Evolutionary conservation across 768 basidiomycete species (phyloP).

Genomic region (Tricholoma hemisulphureum): DNA sequence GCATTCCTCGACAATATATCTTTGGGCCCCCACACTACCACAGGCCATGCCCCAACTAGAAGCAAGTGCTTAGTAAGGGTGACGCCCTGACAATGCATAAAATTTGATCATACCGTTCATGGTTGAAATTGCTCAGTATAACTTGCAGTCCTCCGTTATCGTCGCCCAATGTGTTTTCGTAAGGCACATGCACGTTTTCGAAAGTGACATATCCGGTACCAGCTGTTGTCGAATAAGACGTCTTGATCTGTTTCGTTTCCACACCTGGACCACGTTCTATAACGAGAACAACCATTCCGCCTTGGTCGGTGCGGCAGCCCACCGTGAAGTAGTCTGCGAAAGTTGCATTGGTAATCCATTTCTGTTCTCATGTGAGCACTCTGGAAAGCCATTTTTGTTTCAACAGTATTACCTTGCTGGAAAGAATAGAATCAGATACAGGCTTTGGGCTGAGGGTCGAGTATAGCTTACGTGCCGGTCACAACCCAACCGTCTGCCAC

Average conservation of each 20-base stretch:
- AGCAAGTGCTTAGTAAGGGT: slow-evolving; percentile 17
- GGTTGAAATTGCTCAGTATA: slow-evolving; percentile 63
- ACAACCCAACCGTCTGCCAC: slow-evolving; percentile 77
- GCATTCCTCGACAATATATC: slow-evolving; percentile 71
- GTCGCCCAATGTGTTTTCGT: slow-evolving; percentile 59
- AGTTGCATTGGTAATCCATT: slow-evolving; percentile 45
- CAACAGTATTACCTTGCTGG: neutral
- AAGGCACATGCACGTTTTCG: slow-evolving; percentile 38
- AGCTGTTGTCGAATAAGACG: slow-evolving; percentile 61
- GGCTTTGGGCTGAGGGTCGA: neutral
- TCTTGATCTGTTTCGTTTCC: slow-evolving; percentile 19
- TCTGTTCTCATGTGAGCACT: slow-evolving; percentile 2
- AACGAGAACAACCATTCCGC: slow-evolving; percentile 18
- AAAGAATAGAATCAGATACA: neutral
- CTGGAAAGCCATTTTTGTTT: neutral
- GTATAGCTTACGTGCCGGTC: slow-evolving; percentile 62
- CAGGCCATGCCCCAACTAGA: slow-evolving; percentile 66
- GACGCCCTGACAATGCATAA: neutral
- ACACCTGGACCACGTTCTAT: slow-evolving; percentile 20
- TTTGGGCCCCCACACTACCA: slow-evolving; percentile 51
- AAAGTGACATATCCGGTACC: slow-evolving; percentile 37
- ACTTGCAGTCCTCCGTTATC: slow-evolving; percentile 34
- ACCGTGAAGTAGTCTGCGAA: slow-evolving; percentile 48
- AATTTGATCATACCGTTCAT: slow-evolving; percentile 62
- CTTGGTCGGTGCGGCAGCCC: slow-evolving; percentile 52